Evolutionary conservation across 805 yeast species (phyloP).

Genomic region (Candida coleopterorum): DNA sequence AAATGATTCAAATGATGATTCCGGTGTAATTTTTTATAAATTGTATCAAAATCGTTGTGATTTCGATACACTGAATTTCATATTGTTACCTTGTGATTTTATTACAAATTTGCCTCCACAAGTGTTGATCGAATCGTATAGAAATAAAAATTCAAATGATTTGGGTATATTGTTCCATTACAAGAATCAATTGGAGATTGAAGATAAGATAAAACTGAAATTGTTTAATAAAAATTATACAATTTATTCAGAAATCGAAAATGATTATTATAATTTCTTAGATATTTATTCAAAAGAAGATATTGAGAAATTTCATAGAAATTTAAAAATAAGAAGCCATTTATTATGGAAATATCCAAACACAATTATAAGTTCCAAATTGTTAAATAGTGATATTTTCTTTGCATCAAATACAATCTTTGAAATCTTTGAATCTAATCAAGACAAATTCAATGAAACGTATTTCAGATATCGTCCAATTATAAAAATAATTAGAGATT

Average conservation of each 20-base stretch:
- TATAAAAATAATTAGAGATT: conserved; percentile 71
- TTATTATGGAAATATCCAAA: conserved; percentile 87
- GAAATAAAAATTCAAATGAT: conserved; percentile 64
- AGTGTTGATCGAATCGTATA: conserved; percentile 74
- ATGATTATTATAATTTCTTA: conserved; percentile 44
- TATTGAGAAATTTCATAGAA: conserved; percentile 60
- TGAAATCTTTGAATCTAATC: conserved; percentile 41
- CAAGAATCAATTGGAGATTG: conserved; percentile 65
- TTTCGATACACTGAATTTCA: conserved; percentile 41
- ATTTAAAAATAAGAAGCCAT: conserved; percentile 74
- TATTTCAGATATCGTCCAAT: conserved; percentile 46
- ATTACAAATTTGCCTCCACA: conserved; percentile 91
- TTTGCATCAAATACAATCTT: conserved; percentile 44
- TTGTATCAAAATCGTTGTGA: conserved; percentile 36
- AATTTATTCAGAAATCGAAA: conserved; percentile 49
- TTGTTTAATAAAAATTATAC: conserved; percentile 64
- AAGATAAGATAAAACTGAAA: conserved; percentile 58
- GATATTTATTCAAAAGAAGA: conserved; percentile 69
- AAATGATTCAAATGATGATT: conserved; percentile 24
- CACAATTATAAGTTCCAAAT: conserved; percentile 67
- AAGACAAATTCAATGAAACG: conserved; percentile 27
- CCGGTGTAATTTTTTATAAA: conserved; percentile 59
- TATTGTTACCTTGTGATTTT: conserved; percentile 91
- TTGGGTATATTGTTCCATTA: conserved; percentile 76
- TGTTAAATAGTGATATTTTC: conserved; percentile 67